Conservation (phyloP, 2,329 filamentous ascomycete species). For the Falciphora oryzae region DNA sequence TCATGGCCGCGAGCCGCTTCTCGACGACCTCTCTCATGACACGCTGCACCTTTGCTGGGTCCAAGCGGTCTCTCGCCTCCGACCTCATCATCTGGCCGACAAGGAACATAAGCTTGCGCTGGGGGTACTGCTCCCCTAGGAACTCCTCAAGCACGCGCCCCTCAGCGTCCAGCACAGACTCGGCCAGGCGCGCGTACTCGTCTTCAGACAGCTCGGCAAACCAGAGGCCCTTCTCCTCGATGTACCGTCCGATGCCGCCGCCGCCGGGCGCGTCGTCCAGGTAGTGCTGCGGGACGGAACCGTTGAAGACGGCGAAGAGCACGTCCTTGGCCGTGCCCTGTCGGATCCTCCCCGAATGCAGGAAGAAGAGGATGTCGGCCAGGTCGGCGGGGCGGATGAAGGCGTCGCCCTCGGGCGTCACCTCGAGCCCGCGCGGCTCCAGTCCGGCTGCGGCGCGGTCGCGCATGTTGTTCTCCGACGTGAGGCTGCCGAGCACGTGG, state of each 20-base stretch:
- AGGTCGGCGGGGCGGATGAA: constrained; percentile 42
- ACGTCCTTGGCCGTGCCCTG: constrained; percentile 54
- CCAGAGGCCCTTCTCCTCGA: constrained; percentile 45
- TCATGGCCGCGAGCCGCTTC: constrained; percentile 12
- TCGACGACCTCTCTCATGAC: constrained; percentile 33
- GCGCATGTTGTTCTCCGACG: constrained; percentile 37
- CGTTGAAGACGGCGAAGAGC: constrained; percentile 42
- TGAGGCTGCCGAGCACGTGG: constrained; percentile 68
- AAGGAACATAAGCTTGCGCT: constrained; percentile 56
- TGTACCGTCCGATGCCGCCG: constrained; percentile 23
- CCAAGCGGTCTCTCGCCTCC: constrained; percentile 48
- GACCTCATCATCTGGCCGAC: constrained; percentile 53
- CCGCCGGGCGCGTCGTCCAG: constrained; percentile 23
- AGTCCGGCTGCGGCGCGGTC: neutral
- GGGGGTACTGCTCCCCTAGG: constrained; percentile 37
- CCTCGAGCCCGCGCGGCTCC: constrained; percentile 17
- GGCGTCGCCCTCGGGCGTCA: constrained; percentile 41
- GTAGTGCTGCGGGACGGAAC: constrained; percentile 29
- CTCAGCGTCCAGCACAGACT: constrained; percentile 38
- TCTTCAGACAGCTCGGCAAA: constrained; percentile 43
- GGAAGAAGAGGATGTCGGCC: constrained; percentile 44
- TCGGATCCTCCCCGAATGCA: constrained; percentile 45
- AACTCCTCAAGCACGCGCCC: constrained; percentile 43
- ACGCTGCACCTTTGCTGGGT: constrained; percentile 44
- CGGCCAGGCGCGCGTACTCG: constrained; percentile 44